phyloP scores from a whole-genome alignment of 1,284 basidiomycete genomes.

The Rhodotorula sp. region DNA sequence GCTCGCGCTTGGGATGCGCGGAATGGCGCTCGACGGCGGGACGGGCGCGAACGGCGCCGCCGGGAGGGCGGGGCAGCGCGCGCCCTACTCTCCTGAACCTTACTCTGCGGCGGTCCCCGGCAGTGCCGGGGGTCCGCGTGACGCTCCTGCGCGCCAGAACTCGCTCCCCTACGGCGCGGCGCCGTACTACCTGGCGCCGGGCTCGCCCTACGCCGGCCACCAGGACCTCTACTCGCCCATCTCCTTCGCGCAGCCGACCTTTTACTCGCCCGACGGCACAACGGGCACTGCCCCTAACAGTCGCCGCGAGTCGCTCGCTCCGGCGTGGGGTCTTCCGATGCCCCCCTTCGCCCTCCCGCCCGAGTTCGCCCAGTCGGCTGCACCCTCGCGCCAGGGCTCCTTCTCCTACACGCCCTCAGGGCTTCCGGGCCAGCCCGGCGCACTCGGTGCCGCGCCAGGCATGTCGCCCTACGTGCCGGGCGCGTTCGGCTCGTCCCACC shows the following conservation, averaged over 20 bases:
- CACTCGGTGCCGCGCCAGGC: not conserved
- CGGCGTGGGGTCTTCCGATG: constrained; percentile 32
- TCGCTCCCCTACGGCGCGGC: constrained; percentile 5
- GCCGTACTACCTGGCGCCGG: constrained; percentile 22
- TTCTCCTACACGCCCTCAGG: constrained; percentile 35
- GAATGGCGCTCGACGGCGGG: constrained; percentile 15
- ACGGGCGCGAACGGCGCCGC: not conserved
- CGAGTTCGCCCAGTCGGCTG: constrained; percentile 20
- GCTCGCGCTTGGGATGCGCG: constrained; percentile 29
- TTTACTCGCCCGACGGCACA: constrained; percentile 18
- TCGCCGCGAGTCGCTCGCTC: constrained; percentile 36
- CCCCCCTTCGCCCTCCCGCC: constrained; percentile 33
- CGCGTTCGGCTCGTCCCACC: not conserved
- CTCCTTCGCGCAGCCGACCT: constrained; percentile 7
- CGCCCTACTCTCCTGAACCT: constrained; percentile 17
- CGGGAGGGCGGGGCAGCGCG: not conserved
- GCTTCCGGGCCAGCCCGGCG: constrained; percentile 7
- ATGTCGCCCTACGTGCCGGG: constrained; percentile 12
- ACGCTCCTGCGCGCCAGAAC: constrained; percentile 20
- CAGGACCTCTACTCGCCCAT: constrained; percentile 25
- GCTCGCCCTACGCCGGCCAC: constrained; percentile 22
- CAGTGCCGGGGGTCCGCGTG: constrained; percentile 3
- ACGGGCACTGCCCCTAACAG: not conserved
- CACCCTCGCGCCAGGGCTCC: constrained; percentile 35
- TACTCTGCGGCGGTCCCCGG: constrained; percentile 1